These are phyloP conservation scores for Ottelia alismoides DNA, from an alignment of 106 monocot species.

Conservation along the genomic window DNA sequence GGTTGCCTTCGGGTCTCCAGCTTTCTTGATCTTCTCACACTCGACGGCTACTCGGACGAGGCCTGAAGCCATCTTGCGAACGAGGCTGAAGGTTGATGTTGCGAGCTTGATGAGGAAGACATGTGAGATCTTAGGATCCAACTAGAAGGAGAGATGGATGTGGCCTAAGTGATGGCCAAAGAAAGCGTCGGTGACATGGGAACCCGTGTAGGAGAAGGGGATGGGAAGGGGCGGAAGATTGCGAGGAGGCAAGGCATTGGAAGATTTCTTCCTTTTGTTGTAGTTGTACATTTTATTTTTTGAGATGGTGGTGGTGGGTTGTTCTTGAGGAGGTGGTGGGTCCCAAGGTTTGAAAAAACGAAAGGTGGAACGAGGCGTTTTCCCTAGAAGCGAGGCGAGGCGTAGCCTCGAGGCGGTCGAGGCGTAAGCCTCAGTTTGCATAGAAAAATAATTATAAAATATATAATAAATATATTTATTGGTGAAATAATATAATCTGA, in stretches of 20 bases:
- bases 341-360: too few species aligned
- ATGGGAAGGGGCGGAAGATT: not conserved
- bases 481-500: too few species aligned
- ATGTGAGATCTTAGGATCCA: constrained; percentile 25
- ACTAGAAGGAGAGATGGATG: constrained; percentile 52
- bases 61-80: constrained; percentile 50
- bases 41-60: constrained; percentile 38
- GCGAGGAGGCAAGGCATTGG: not conserved
- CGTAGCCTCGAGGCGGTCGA: too few species aligned
- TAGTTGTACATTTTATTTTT: not conserved
- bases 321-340: constrained; percentile 17
- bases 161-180: constrained; percentile 50
- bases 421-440: too few species aligned
- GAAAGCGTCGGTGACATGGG: constrained; percentile 42
- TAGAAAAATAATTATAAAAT: too few species aligned
- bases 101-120: constrained; percentile 33
- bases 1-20: not conserved
- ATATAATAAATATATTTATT: too few species aligned
- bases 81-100: constrained; percentile 27
- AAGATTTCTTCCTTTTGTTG: not conserved
- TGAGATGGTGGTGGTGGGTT: constrained; percentile 25
- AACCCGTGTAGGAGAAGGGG: constrained; percentile 1
- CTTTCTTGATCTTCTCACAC: not conserved
- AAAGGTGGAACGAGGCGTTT: too few species aligned
- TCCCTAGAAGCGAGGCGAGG: too few species aligned